Evolutionary conservation across 2,329 filamentous ascomycete genomes (phyloP), one percentile per base, ranked within the genome.

Genomic region (Pyricularia pennisetigena): DNA sequence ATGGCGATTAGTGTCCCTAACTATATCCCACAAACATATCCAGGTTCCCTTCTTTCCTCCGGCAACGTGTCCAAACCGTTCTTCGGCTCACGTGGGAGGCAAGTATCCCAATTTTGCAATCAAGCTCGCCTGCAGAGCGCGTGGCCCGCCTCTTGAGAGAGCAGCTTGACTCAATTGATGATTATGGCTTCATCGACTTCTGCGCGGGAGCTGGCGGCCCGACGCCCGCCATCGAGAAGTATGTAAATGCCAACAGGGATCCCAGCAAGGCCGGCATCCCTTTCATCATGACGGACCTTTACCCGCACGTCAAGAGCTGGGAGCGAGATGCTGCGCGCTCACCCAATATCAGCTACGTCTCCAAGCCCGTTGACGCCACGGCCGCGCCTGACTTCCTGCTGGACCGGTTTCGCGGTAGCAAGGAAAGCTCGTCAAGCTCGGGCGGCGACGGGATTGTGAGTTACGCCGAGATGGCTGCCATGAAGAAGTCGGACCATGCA

Each of bases 161-260:
- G 26, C 78, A 84, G 61, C 81, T 90, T 16, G 69, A 74, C 5
- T 74, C 79, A 29, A 78, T 86, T 1, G 78, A 81, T 23, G 76
- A 80, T 1, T 88, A 90, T 76, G 87, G 84, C 23, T 88, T 90
- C 72, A 83, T 93, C 70, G 91, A 94, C 78, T 91, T 93, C 77
- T 92, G 90, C 76, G 88, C 90, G 2, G 91, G 91, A 67, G 88
- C 85, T 16, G 91, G 91, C 59, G 90, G 90, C 0, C 89, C 89
- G 0, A 91, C 88, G 1, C 88, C 88, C 0, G 80, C 79, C 57
- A 87, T 91, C 66, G 88, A 90, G 76, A 80, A 78, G 12, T 78
- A 83, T 61, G 74, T 91, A 70, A 91, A 91, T 75, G 74, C 64
- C 75, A 78, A 71, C 74, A 82, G 41, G 72, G 70, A 59, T 72